Base-by-base conservation (phyloP, 768 basidiomycete species). In the Auricularia sp. region DNA sequence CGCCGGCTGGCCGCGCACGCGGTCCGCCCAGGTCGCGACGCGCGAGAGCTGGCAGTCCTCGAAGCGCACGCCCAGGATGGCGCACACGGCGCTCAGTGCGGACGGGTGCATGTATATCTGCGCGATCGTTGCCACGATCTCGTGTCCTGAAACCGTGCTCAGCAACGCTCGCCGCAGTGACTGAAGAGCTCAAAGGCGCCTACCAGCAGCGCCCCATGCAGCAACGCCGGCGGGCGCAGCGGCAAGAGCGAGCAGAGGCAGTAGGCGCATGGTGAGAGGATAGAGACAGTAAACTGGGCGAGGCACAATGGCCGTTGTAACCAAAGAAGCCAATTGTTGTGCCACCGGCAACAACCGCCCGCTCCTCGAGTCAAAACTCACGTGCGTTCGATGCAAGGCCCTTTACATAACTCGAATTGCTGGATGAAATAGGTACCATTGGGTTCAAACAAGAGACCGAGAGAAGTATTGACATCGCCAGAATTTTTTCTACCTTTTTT, bases 51-150 rank as follows among this genome's bases (percentile, higher is more conserved):
- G 87, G 70, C 96, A 94, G 29, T 81, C 82, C 23, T 67, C 10
- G 74, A 77, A 34, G 73, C 74, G 65, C 76, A 74, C 67, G 86
- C 80, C 29, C 67, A 97, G 86, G 69, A 98, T 86, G 35, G 77
- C 74, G 68, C 88, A 91, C 63, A 97, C 76, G 36, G 79, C 80
- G 2, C 83, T 80, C 47, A 87, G 79, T 3, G 88, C 86, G 2
- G 77, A 77, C 0, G 91, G 90, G 72, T 91, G 84, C 2, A 98
- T 82, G 72, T 97, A 85, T 65, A 95, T 91, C 72, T 98, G 90
- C 1, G 96, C 96, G 64, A 98, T 90, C 3, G 94, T 96, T 1
- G 94, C 95, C 4, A 93, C 84, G 36, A 97, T 87, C 77, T 97
- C 90, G 70, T 98, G 95, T 3, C 95, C 93, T 86, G 66, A 3